phyloP scores from a whole-genome alignment of 345 rosid genomes.

The Euphorbia tirucalli region DNA sequence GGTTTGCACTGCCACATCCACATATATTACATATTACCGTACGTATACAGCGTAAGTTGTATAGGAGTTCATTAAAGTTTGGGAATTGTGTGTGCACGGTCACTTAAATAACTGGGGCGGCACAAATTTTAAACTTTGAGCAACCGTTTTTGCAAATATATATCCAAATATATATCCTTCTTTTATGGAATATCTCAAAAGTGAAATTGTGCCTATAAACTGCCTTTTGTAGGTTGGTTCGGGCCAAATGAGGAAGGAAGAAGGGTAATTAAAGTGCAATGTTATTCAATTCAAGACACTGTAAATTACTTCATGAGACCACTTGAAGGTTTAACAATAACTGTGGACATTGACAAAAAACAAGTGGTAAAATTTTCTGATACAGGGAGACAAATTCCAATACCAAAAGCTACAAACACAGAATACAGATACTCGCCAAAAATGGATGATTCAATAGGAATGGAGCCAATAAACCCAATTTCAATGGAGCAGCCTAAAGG shows the following conservation, averaged over 20 bases:
- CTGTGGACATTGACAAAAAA: slow-evolving; percentile 38
- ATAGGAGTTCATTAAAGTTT: too few species aligned
- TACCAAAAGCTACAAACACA: slow-evolving; percentile 36
- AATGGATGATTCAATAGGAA: slow-evolving; percentile 14
- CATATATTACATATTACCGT: too few species aligned
- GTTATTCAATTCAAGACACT: slow-evolving; percentile 32
- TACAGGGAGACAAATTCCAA: slow-evolving; percentile 32
- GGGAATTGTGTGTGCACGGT: too few species aligned
- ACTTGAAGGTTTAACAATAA: slow-evolving; percentile 43
- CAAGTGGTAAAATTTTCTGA: slow-evolving; percentile 36
- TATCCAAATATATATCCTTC: too few species aligned
- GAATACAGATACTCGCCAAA: slow-evolving; percentile 37
- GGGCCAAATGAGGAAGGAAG: slow-evolving; percentile 50
- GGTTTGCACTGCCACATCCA: too few species aligned
- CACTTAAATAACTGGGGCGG: too few species aligned
- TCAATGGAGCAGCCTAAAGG: slow-evolving; percentile 67
- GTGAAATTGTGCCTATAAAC: too few species aligned
- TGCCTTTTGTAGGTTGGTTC: slow-evolving; percentile 47
- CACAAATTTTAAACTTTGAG: too few species aligned
- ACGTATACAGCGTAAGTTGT: too few species aligned
- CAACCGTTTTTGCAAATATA: too few species aligned
- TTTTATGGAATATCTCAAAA: too few species aligned
- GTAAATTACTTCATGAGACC: slow-evolving; percentile 52
- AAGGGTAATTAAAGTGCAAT: slow-evolving; percentile 40
- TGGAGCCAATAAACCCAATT: slow-evolving; percentile 45